Evolutionary conservation across 2,329 filamentous ascomycete genomes (phyloP), one percentile per base, ranked within the genome.

Genomic region (Coleophoma crateriformis): DNA sequence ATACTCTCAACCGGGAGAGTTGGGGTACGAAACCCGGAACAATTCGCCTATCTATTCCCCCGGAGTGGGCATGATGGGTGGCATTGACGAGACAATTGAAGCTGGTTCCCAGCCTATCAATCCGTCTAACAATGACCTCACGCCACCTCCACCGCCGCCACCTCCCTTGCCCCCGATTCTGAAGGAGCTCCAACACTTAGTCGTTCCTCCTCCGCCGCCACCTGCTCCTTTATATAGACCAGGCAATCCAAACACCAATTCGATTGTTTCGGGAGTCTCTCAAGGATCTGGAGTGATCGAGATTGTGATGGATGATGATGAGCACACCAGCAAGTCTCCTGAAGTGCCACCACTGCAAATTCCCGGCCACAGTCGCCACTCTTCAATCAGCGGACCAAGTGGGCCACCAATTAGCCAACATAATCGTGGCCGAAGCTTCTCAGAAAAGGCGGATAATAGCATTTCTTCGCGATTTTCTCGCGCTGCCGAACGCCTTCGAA

Each of bases 231-330:
- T 83, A 4, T 77, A 77, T 1, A 68, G 73, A 46, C 54, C 54
- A 12, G 54, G 57, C n/a, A 52, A 56, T 11, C 44, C 54, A 2
- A 65, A 64, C 44, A 64, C 63, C 4, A 60, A 64, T 34, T 65
- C 64, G 3, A 60, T 64, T 12, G 59, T 68, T 42, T 61, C 68
- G 40, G 65, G 69, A 33, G 58, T 62, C 32, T 75, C 42, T 71
- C 74, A 53, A 64, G 73, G 71, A 7, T 76, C 78, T 0, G 80
- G 77, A 4, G 76, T 81, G 60, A 84, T 85, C 55, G 81, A 85
- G 62, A 82, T 85, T 53, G 79, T 85, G 45, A 82, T 82, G 76
- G 81, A 85, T 55, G 78, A 82, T 2, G 77, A 81, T 6, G 73
- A 78, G 8, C 58, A 61, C 34, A 49, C 51, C 22, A 49, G 43